Evolutionary conservation across 257 asterid genomes (phyloP).

Genomic region (Echites panduratus): DNA sequence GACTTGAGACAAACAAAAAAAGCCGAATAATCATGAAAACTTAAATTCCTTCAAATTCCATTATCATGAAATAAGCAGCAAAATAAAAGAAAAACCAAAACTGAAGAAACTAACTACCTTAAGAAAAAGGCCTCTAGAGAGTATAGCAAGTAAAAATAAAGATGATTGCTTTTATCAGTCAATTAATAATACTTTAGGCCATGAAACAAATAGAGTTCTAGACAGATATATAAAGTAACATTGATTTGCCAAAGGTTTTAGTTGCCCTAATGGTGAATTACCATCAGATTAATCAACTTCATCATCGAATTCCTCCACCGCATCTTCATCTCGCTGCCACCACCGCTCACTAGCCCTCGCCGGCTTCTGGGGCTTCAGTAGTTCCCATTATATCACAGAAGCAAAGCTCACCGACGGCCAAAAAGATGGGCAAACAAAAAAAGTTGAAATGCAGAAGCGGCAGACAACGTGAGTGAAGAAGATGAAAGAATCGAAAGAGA

Average conservation of each 20-base stretch:
- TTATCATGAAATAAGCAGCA: too few species aligned
- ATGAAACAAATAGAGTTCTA: not conserved
- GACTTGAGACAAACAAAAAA: too few species aligned
- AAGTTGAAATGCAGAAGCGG: not conserved
- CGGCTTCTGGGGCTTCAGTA: slow-evolving; percentile 6
- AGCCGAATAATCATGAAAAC: too few species aligned
- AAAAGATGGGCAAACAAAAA: too few species aligned
- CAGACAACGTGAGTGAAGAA: not conserved
- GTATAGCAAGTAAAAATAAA: not conserved
- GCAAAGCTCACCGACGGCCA: not conserved
- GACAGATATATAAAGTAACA: not conserved
- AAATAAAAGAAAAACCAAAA: too few species aligned
- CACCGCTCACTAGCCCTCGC: not conserved
- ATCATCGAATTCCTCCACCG: not conserved
- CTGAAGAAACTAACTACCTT: not conserved
- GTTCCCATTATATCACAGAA: slow-evolving; percentile 6
- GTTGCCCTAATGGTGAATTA: slow-evolving; percentile 26
- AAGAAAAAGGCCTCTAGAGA: not conserved
- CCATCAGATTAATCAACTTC: slow-evolving; percentile 10
- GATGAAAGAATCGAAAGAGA: not conserved
- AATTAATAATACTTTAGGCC: not conserved
- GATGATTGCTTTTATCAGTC: too few species aligned
- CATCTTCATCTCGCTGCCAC: not conserved
- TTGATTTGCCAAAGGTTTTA: slow-evolving; percentile 23
- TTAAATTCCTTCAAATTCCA: too few species aligned